These are phyloP conservation scores for Fusarium marasasianum DNA, from an alignment of 2,329 filamentous ascomycete genomes.

Conservation along the genomic window DNA sequence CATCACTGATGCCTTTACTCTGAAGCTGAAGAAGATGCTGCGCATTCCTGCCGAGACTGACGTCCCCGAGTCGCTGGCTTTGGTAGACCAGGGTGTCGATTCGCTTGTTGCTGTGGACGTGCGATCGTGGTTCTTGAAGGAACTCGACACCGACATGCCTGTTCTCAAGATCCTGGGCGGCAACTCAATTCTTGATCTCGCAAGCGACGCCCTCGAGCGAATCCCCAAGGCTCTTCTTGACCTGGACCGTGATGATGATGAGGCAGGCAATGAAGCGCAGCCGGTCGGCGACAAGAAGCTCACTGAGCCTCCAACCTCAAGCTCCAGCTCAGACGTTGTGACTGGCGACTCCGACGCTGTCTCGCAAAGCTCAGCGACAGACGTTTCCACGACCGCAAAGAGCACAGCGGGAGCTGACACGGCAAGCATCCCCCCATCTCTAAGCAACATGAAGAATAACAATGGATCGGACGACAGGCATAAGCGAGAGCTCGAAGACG, in stretches of 20 bases:
- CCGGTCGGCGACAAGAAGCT: background rate
- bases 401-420: background rate
- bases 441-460: background rate
- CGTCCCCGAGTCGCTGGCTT: background rate
- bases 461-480: background rate
- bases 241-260: background rate
- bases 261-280: background rate
- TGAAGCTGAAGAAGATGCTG: constrained; percentile 8
- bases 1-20: background rate
- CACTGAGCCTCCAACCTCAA: background rate
- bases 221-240: background rate
- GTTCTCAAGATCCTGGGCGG: constrained; percentile 51
- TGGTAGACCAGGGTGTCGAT: constrained; percentile 39
- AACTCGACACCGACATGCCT: constrained; percentile 54
- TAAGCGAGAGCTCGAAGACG: background rate
- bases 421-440: constrained; percentile 3
- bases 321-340: background rate
- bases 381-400: background rate
- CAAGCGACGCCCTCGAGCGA: background rate
- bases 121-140: constrained; percentile 60
- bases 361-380: constrained; percentile 2
- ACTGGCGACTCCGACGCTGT: background rate
- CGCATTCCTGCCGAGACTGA: background rate
- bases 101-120: constrained; percentile 50
- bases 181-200: constrained; percentile 19